These are phyloP conservation scores for Lactarius tabidus DNA, from an alignment of 768 basidiomycete species.

Conservation along the genomic window DNA sequence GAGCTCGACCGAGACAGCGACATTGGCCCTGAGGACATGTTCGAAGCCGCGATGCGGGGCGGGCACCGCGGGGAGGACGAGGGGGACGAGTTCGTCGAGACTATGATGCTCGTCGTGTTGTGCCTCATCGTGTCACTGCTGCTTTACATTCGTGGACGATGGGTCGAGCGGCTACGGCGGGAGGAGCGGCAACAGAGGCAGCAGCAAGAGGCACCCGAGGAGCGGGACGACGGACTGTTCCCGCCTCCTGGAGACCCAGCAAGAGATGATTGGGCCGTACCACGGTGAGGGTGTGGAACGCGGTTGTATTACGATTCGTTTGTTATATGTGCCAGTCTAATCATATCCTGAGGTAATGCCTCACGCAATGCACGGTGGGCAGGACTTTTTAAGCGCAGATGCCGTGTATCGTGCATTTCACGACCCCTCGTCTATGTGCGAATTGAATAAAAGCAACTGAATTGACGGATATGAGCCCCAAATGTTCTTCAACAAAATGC, in stretches of 20 bases:
- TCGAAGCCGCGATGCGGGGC: slow-evolving; percentile 60
- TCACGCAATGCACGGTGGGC: not conserved
- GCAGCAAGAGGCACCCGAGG: slow-evolving; percentile 37
- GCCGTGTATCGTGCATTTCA: not conserved
- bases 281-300: slow-evolving; percentile 22
- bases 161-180: slow-evolving; percentile 66
- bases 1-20: slow-evolving; percentile 72
- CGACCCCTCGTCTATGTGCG: not conserved
- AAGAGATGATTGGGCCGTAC: slow-evolving; percentile 28
- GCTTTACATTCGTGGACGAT: slow-evolving; percentile 75
- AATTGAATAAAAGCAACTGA: not conserved
- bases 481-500: not conserved
- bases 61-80: slow-evolving; percentile 60
- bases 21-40: slow-evolving; percentile 79
- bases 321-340: slow-evolving; percentile 8
- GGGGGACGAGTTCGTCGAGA: slow-evolving; percentile 72
- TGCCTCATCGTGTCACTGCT: slow-evolving; percentile 70
- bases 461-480: not conserved
- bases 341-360: not conserved
- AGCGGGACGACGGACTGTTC: slow-evolving; percentile 27
- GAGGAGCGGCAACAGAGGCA: slow-evolving; percentile 48
- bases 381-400: not conserved
- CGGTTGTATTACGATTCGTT: slow-evolving; percentile 4
- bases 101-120: slow-evolving; percentile 68
- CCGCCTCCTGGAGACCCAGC: slow-evolving; percentile 31